These are phyloP conservation scores for Sparassis latifolia DNA, from an alignment of 1,284 basidiomycete genomes.

Conservation along the genomic window DNA sequence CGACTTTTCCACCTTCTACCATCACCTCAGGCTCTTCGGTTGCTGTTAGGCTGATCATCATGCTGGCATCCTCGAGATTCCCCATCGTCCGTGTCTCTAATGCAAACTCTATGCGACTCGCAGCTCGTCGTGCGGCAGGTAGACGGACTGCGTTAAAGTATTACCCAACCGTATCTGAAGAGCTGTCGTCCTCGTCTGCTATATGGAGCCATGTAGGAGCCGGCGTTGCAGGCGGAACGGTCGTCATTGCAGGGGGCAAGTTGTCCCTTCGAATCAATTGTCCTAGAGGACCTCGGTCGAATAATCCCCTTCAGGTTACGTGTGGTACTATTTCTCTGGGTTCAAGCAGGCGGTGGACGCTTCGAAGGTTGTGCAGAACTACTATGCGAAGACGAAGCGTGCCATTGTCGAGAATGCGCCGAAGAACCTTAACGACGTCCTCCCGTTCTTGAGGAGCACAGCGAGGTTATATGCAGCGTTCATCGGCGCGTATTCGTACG, in stretches of 20 bases:
- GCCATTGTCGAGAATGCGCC: constrained; percentile 27
- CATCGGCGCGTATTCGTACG: constrained; percentile 32
- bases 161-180: too few species aligned
- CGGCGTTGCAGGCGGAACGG: constrained; percentile 29
- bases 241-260: constrained; percentile 27
- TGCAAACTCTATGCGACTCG: too few species aligned
- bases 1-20: too few species aligned
- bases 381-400: constrained; percentile 30
- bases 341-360: constrained; percentile 13
- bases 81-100: too few species aligned
- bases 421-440: constrained; percentile 31
- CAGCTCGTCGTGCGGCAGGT: too few species aligned
- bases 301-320: constrained; percentile 7
- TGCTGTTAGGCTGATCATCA: too few species aligned
- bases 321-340: constrained; percentile 16
- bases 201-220: constrained; percentile 21
- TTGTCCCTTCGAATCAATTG: neutral
- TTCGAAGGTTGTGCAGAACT: constrained; percentile 26
- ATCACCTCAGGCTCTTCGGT: too few species aligned
- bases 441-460: constrained; percentile 32
- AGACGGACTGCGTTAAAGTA: too few species aligned
- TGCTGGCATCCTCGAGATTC: too few species aligned
- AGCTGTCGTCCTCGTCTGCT: neutral
- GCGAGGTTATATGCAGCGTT: constrained; percentile 35
- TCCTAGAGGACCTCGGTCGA: neutral